Base-by-base conservation (phyloP, 2,329 filamentous ascomycete species). In the Fulvia fulva region DNA sequence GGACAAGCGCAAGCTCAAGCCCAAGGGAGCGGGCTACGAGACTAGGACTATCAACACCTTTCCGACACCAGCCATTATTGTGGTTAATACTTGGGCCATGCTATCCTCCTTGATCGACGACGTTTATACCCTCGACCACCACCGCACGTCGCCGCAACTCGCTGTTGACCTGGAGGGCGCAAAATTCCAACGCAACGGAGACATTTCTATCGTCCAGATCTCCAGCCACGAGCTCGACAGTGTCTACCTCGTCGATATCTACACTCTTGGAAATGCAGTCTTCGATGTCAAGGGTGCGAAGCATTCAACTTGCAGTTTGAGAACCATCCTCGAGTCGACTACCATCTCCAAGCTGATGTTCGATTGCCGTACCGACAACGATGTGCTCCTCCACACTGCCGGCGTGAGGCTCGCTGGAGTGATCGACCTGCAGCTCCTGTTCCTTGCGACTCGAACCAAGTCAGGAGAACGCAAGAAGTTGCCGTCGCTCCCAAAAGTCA, bases 321-420 rank as follows among this genome's bases (percentile, higher is more conserved):
- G 76, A 58, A 50, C 49, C 0, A 74, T 85, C 11, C 68, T 85
- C 1, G 78, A 84, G 67, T 76, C 72, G 0, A 8, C 61, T 0
- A 7, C 43, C 0, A 77, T 80, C 16, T 68, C 71, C 0, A 85
- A 85, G 62, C 78, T 80, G 23, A 76, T 86, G 60, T 86, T 84
- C 63, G 83, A 87, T 59, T 74, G 86, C 16, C 80, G 82, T 1
- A 82, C 80, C 62, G 81, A 85, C 64, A 82, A 83, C 0, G 80
- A 85, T 61, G 82, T 82, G 0, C 69, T 87, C 0, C 82, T 74
- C 65, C 66, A 45, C 45, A 78, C 76, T 41, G 84, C 71, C 60
- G 41, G 65, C 0, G 73, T 86, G 58, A 21, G 56, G 0, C 63
- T 86, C 0, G 59, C 62, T 0, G 78, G 80, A 0, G 66, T 85